Conservation (phyloP, 805 yeast genomes). For the Candida arabinofermentans region DNA sequence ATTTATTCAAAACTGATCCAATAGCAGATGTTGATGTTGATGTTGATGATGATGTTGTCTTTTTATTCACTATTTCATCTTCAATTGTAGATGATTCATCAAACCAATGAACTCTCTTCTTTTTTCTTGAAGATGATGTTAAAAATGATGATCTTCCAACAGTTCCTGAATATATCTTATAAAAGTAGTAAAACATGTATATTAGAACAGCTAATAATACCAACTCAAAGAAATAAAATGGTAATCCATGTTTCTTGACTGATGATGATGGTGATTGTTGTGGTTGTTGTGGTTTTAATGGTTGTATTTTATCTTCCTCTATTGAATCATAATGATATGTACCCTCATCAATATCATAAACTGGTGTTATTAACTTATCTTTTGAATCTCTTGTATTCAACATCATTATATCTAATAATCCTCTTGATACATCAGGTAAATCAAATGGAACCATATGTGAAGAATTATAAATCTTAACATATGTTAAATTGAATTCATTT, state of each 20-base stretch:
- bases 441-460: conserved; percentile 96
- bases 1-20: conserved; percentile 22
- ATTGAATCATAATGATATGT: conserved; percentile 2
- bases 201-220: conserved; percentile 18
- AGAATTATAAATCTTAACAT: conserved; percentile 66
- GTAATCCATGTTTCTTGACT: conserved; percentile 6
- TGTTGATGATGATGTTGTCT: neutral
- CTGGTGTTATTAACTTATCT: conserved; percentile 22
- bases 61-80: conserved; percentile 2
- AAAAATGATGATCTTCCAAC: conserved; percentile 20
- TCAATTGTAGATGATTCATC: conserved; percentile 18
- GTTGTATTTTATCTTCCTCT: neutral
- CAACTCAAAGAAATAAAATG: conserved; percentile 24
- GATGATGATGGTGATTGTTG: conserved; percentile 2
- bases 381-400: conserved; percentile 29
- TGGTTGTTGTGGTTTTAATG: neutral
- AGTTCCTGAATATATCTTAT: conserved; percentile 18
- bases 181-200: conserved; percentile 22
- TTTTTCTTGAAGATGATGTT: conserved; percentile 22
- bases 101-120: conserved; percentile 33
- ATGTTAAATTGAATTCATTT: conserved; percentile 67
- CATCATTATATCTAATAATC: conserved; percentile 54
- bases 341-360: conserved; percentile 20
- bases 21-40: conserved; percentile 3
- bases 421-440: conserved; percentile 62